These are phyloP conservation scores for Elaeis oleifera DNA, from an alignment of 202 grass and related monocot species.

Conservation along the genomic window DNA sequence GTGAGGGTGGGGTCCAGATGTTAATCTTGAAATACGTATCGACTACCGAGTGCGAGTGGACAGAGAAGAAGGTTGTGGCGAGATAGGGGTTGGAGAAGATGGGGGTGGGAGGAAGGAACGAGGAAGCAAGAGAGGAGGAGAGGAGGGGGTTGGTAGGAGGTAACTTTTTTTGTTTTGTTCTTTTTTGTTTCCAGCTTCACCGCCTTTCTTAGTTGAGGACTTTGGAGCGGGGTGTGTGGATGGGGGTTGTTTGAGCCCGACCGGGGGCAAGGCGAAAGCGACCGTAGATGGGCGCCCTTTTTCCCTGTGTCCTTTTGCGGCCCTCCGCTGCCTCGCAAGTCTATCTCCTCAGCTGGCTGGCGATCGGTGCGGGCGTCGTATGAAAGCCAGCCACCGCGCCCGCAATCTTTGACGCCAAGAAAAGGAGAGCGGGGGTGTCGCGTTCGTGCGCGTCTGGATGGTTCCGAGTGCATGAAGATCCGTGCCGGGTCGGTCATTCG, in stretches of 20 bases:
- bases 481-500: too few relatives aligned
- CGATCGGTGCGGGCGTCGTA: neutral
- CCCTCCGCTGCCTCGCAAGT: too few relatives aligned
- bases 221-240: constrained; percentile 17
- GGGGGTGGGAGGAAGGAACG: neutral
- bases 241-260: constrained; percentile 21
- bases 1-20: neutral
- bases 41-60: neutral
- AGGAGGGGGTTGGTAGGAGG: constrained; percentile 5
- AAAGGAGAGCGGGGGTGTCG: neutral
- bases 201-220: constrained; percentile 1
- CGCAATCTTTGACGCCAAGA: constrained; percentile 12
- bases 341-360: neutral
- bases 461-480: too few relatives aligned
- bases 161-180: neutral
- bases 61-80: neutral
- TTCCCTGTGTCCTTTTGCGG: constrained; percentile 22
- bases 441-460: too few relatives aligned
- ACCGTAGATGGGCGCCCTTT: constrained; percentile 3
- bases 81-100: neutral
- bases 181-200: constrained; percentile 20
- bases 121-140: neutral
- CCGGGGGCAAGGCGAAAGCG: constrained; percentile 27
- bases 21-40: too few relatives aligned
- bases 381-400: neutral